Base-by-base conservation (phyloP, 2,329 filamentous ascomycete species). In the Biscogniauxia sp. region DNA sequence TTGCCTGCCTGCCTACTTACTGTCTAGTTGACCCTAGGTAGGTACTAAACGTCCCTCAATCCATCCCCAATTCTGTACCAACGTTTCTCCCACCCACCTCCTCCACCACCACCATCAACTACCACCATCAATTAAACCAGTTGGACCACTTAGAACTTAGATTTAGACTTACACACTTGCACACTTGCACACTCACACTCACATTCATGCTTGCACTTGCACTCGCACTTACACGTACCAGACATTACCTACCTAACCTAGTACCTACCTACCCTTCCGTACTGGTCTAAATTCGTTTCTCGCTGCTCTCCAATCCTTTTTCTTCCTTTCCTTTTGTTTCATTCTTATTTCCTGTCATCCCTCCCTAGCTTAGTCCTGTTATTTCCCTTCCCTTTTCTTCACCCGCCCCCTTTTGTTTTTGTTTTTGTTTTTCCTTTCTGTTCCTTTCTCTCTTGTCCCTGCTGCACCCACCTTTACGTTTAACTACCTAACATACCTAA, bases 301-400 rank as follows among this genome's bases (percentile, higher is more conserved):
- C 17, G n/a, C 15, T 17, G 13, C 37, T 51, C n/a, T 52, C 51
- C 23, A 23, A 23, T 52, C 23, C 13, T 57, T 17, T 51, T 45
- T 5, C 50, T 60, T 49, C 23, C 20, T 51, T 51, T 51, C n/a
- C 32, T 26, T 53, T 41, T 51, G 55, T 26, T 28, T 23, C 52
- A 50, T 32, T 23, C 55, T 56, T 26, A 23, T 58, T 60, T 41
- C 25, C 17, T 55, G 56, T 61, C 61, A 32, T 58, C 53, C 60
- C 50, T 23, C 56, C 58, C 56, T 60, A 60, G 53, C 23, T 55
- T 54, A 57, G 59, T 61, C 64, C 57, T 59, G 37, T 49, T 49
- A 53, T 53, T 26, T 57, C 53, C 32, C 13, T 37, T 37, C 5
- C 5, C 23, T 23, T 5, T 23, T 23, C 23, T 23, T 23, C 23